Evolutionary conservation across 2,329 filamentous ascomycete genomes (phyloP).

Genomic region (Aspergillus unguis): DNA sequence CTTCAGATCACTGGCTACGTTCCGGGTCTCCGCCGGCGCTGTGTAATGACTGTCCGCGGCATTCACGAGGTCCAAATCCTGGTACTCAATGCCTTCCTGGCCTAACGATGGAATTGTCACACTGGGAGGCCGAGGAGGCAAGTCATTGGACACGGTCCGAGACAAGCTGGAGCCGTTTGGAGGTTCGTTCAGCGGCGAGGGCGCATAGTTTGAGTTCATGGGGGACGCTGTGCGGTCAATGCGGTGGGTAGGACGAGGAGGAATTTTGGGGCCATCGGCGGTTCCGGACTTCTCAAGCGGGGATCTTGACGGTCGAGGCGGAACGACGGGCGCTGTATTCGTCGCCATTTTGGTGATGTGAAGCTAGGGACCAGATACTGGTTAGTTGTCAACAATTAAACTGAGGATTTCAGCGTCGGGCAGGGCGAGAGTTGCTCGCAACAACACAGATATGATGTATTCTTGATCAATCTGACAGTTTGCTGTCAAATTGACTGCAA

Average conservation of each 20-base stretch:
- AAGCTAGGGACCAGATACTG: neutral
- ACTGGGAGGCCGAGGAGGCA: constrained; percentile 63
- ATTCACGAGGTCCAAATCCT: constrained; percentile 52
- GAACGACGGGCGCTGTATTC: constrained; percentile 55
- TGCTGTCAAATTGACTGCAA: neutral
- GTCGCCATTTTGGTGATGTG: constrained; percentile 33
- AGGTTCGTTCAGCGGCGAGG: constrained; percentile 77
- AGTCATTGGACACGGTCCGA: constrained; percentile 35
- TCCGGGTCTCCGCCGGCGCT: constrained; percentile 70
- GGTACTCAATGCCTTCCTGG: constrained; percentile 88
- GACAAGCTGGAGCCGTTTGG: constrained; percentile 42
- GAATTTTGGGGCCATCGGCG: constrained; percentile 65
- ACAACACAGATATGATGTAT: neutral
- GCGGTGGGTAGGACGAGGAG: constrained; percentile 69
- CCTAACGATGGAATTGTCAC: constrained; percentile 81
- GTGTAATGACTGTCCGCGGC: constrained; percentile 41
- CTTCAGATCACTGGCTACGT: constrained; percentile 75
- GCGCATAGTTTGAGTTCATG: constrained; percentile 73
- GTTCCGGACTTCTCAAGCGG: constrained; percentile 46
- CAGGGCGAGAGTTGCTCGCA: neutral
- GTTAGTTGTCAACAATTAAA: constrained; percentile 1
- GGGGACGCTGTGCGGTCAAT: constrained; percentile 74
- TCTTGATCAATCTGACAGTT: neutral
- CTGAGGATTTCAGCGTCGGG: neutral
- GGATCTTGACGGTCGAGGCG: constrained; percentile 60